Base-by-base conservation (phyloP, 2,329 filamentous ascomycete genomes). In the Calycina herbarum region DNA sequence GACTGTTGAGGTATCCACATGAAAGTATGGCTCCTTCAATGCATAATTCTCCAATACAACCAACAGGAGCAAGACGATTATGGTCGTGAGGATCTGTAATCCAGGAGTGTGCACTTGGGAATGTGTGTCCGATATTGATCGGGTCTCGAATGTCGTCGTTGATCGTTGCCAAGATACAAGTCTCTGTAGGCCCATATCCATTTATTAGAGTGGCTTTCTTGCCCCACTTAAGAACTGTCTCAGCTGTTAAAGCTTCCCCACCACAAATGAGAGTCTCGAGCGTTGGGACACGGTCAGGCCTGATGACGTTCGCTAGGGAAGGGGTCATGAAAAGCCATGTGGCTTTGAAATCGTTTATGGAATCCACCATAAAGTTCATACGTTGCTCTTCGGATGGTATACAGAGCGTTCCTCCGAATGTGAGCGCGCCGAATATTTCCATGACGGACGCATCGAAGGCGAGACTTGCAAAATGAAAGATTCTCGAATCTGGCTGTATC, bases 181-280 rank as follows among this genome's bases (percentile, higher is more conserved):
- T 91, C 78, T 97, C 93, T 0, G 93, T 96, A 1, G 93, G 93
- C 0, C 93, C 93, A 74, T 97, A 96, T 0, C 72, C 76, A 72
- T 81, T 79, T 57, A 79, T 66, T 38, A 80, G 71, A 8, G 77
- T 73, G 66, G 73, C 74, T 35, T 72, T 48, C 61, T 66, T 40
- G 15, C 76, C 74, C 79, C 79, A 81, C 3, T 70, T 76, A 5
- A 73, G 71, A 58, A 79, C 70, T 64, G 79, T 74, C 24, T 85
- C 79, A 84, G 83, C 54, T 83, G 82, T 11, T 88, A 95, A 51
- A 94, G 83, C 92, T 94, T 96, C 78, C 95, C 93, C 7, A 91
- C 93, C 71, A 94, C 96, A 0, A 91, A 96, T 40, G 94, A 80
- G 1, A 95, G 81, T 3, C 91, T 78, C 63, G 82, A 97, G 77